These are phyloP conservation scores for Mycena chlorophos DNA, from an alignment of 768 basidiomycete genomes.

Conservation along the genomic window DNA sequence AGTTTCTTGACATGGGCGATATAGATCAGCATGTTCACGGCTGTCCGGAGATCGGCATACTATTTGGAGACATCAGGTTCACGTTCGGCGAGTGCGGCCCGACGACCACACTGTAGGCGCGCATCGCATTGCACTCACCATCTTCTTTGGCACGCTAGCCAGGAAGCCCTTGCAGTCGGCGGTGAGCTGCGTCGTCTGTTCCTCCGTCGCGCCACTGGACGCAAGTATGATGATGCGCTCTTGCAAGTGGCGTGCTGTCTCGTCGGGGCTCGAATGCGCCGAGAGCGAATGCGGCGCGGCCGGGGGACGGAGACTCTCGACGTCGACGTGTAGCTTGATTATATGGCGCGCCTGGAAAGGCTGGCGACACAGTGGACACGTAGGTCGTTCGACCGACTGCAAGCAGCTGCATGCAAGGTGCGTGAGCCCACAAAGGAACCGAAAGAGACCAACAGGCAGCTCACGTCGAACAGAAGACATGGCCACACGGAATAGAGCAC, in stretches of 20 bases:
- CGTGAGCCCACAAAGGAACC: conserved; percentile 11
- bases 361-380: conserved; percentile 66
- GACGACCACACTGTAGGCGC: neutral
- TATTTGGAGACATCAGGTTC: conserved; percentile 6
- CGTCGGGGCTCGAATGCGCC: conserved; percentile 33
- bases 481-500: conserved; percentile 69
- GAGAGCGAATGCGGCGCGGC: conserved; percentile 15
- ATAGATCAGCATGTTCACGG: conserved; percentile 14
- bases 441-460: conserved; percentile 12
- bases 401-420: conserved; percentile 49
- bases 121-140: conserved; percentile 9
- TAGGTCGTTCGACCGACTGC: conserved; percentile 44
- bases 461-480: conserved; percentile 60
- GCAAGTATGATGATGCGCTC: conserved; percentile 54
- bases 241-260: conserved; percentile 53
- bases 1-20: conserved; percentile 15
- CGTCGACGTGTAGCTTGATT: conserved; percentile 62
- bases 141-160: conserved; percentile 3
- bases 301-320: conserved; percentile 35
- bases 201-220: conserved; percentile 55
- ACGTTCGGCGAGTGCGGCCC: neutral
- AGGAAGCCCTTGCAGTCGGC: conserved; percentile 40
- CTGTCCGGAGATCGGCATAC: conserved; percentile 19
- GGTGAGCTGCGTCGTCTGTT: conserved; percentile 50
- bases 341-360: conserved; percentile 47